Conservation (phyloP, 176 grass and related monocot species). For the Phragmites australis region DNA sequence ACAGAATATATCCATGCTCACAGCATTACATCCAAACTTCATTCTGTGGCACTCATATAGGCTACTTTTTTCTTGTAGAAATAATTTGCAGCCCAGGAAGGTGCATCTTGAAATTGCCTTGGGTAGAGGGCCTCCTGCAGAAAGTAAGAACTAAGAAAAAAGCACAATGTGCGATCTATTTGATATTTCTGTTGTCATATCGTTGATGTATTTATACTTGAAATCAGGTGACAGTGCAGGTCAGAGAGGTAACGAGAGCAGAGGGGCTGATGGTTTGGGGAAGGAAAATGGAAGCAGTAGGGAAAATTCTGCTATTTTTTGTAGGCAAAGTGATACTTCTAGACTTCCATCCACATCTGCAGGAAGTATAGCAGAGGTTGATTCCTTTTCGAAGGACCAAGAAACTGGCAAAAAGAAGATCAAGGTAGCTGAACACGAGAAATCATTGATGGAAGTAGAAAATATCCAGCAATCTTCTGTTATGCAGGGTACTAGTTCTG, state of each 20-base stretch:
- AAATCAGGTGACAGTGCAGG: constrained; percentile 54
- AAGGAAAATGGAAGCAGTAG: constrained; percentile 71
- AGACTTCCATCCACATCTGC: constrained; percentile 63
- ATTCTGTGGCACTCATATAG: constrained; percentile 37
- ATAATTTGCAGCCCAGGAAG: constrained; percentile 83
- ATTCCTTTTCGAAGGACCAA: constrained; percentile 64
- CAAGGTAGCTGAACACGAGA: constrained; percentile 60
- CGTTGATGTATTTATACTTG: constrained; percentile 38
- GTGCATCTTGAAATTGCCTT: constrained; percentile 98
- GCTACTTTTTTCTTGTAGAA: constrained; percentile 56
- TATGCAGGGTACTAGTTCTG: constrained; percentile 44
- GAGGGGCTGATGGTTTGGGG: constrained; percentile 69
- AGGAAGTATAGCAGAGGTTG: constrained; percentile 74
- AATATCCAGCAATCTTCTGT: constrained; percentile 53
- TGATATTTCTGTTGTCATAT: constrained; percentile 23
- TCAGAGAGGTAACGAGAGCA: constrained; percentile 66
- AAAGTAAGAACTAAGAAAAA: constrained; percentile 67
- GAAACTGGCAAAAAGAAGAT: constrained; percentile 65
- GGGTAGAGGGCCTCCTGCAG: constrained; percentile 53
- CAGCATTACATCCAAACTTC: constrained; percentile 11
- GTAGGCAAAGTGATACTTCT: constrained; percentile 55
- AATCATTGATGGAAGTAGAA: constrained; percentile 49
- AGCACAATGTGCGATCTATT: constrained; percentile 16
- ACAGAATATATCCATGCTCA: constrained; percentile 9
- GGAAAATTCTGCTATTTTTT: constrained; percentile 62